Evolutionary conservation across 129 eudicot genomes (phyloP), one percentile per base, ranked within the genome.

Genomic region (Tagetes erecta): DNA sequence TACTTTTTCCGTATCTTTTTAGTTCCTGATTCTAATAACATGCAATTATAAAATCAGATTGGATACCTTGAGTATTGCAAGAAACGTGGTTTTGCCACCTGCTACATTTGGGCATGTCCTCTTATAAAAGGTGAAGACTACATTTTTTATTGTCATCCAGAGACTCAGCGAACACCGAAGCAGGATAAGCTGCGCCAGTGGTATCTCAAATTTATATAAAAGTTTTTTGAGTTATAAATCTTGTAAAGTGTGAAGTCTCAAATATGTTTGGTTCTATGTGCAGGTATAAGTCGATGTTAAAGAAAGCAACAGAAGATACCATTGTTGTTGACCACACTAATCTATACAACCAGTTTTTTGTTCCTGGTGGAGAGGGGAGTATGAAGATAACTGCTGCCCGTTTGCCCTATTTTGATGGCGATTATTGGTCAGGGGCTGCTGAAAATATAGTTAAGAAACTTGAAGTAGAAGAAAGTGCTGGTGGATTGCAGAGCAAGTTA

Each of bases 51-150:
- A 65, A 9, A 53, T 79, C 87, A 92, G 98, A 85, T 85, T 73
- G 98, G 96, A 68, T 92, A 92, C 80, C 95, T 92, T 27, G 98
- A 89, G 56, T 90, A 92, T 60, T 92, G 98, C 92, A 92, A 87
- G 85, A 86, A 72, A 64, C 79, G 87, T 41, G 98, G 98, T 45
- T 92, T 87, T 68, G 81, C 87, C 56, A 84, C 89, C 64, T 87
- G 98, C 84, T 90, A 92, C 79, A 80, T 92, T 71, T 92, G 98
- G 98, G 98, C 95, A 39, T 92, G 96, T 83, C 98, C 98, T 9
- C 96, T 95, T 81, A 30, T 76, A 7, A 92, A 83, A 83, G 92
- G 96, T 10, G 96, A 92, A 57, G 96, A 92, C 65, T 92, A 92
- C 66, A 92, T 92, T 13, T 82, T 92, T 33, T 79, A 86, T 79